Evolutionary conservation across 148 eudicot species (phyloP), one percentile per base, ranked within the genome.

Genomic region (Chenopodium quinoa): DNA sequence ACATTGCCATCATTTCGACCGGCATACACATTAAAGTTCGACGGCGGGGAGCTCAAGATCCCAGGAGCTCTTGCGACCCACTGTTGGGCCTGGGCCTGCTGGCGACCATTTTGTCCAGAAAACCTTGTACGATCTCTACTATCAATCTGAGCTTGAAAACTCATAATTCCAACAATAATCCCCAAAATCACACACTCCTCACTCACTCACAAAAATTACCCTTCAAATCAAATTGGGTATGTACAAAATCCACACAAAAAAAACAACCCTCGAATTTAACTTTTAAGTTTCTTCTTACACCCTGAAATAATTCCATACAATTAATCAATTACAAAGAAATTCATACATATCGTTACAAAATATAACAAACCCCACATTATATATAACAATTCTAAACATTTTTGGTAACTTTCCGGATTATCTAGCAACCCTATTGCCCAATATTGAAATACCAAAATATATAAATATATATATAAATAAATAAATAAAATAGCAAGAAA

Each of bases 21-120:
- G 7, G 40, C 37, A 23, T 46, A 8, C 14, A 0, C 56, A 65
- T 58, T 40, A 1, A 75, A 9, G 52, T 68, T 40, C 31, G 74
- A 27, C 4, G 83, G 73, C 4, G 83, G 82, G 47, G 85, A 44
- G 69, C 79, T 83, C 56, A 83, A 82, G 72, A 67, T 79, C n/a
- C 89, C 81, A 37, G 88, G 50, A 32, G 91, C 91, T 72, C 94
- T 86, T 1, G 98, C 92, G 1, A 93, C 89, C 98, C 96, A 93
- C 83, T 88, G 62, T 0, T 54, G 12, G 14, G 52, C 7, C 16
- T 48, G 62, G 62, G 62, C 62, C 22, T 56, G 86, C 79, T 84
- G 91, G 23, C 85, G 91, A 58, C 83, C 86, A 81, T 80, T 83
- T 70, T 80, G 91, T 25, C 84, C 86, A 22, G 86, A 66, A 32